These are phyloP conservation scores for Priceomyces medius DNA, from an alignment of 805 yeast species.

Conservation along the genomic window DNA sequence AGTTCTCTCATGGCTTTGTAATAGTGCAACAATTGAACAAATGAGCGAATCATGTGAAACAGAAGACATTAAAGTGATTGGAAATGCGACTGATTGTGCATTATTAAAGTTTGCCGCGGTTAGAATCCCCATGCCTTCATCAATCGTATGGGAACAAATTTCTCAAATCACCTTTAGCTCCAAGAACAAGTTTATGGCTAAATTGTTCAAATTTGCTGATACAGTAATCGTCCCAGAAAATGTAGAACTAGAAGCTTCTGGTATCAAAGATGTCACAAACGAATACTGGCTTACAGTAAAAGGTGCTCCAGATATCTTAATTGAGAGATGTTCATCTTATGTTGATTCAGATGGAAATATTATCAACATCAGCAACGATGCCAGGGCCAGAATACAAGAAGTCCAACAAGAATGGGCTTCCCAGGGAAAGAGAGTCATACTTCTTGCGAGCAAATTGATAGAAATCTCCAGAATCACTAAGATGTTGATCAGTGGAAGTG, in stretches of 20 bases:
- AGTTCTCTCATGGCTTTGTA: constrained; percentile 31
- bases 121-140: constrained; percentile 12
- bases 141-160: constrained; percentile 19
- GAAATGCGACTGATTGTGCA: constrained; percentile 52
- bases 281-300: constrained; percentile 31
- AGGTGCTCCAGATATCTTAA: constrained; percentile 48
- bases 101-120: constrained; percentile 35
- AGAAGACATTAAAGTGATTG: constrained; percentile 26
- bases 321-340: constrained; percentile 26
- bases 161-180: constrained; percentile 44
- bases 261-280: constrained; percentile 5
- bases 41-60: constrained; percentile 3
- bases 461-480: constrained; percentile 12
- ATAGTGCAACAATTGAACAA: constrained; percentile 23
- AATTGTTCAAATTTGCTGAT: constrained; percentile 19
- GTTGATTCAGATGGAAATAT: constrained; percentile 14
- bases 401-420: constrained; percentile 35
- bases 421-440: constrained; percentile 36
- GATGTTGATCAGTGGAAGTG: constrained; percentile 12
- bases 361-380: constrained; percentile 14
- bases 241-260: neutral
- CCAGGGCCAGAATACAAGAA: constrained; percentile 17
- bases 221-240: constrained; percentile 8
- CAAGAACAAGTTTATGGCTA: constrained; percentile 45
- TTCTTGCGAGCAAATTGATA: constrained; percentile 24